Conservation (phyloP, 2,329 filamentous ascomycete species). For the Aspergillus unguis region DNA sequence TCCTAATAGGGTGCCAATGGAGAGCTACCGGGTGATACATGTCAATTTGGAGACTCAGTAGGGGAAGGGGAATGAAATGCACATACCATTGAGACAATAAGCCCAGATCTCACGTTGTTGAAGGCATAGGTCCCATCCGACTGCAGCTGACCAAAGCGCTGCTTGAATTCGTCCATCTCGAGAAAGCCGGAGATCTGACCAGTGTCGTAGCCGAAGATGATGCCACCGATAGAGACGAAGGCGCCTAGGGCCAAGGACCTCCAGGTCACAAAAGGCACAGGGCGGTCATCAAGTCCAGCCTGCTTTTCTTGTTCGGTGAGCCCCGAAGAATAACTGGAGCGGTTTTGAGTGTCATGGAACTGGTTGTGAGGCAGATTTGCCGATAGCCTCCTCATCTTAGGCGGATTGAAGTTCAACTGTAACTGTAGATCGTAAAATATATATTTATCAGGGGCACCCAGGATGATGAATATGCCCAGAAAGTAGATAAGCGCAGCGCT, state of each 20-base stretch:
- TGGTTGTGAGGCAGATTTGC: conserved; percentile 5
- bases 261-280: conserved; percentile 35
- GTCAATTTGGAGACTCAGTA: neutral
- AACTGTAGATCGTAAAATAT: too few relatives aligned
- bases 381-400: conserved; percentile 7
- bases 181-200: conserved; percentile 46
- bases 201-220: conserved; percentile 43
- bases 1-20: conserved; percentile 44
- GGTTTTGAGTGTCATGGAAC: conserved; percentile 2
- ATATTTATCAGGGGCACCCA: too few relatives aligned
- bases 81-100: conserved; percentile 43
- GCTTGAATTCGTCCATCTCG: conserved; percentile 40
- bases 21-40: conserved; percentile 28
- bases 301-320: conserved; percentile 18
- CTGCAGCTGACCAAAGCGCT: conserved; percentile 35
- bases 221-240: conserved; percentile 44
- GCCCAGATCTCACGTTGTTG: conserved; percentile 40
- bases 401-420: neutral
- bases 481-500: too few relatives aligned
- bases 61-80: neutral
- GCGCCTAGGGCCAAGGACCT: conserved; percentile 39
- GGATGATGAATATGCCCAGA: too few relatives aligned
- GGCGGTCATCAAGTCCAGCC: conserved; percentile 22
- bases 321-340: conserved; percentile 1
- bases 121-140: conserved; percentile 35